Percentiles rank a stretch among this genome's conserved stretches.
These are phyloP conservation scores for Persicaria maculosa DNA, from an alignment of 148 eudicot species.

Conservation along the genomic window DNA sequence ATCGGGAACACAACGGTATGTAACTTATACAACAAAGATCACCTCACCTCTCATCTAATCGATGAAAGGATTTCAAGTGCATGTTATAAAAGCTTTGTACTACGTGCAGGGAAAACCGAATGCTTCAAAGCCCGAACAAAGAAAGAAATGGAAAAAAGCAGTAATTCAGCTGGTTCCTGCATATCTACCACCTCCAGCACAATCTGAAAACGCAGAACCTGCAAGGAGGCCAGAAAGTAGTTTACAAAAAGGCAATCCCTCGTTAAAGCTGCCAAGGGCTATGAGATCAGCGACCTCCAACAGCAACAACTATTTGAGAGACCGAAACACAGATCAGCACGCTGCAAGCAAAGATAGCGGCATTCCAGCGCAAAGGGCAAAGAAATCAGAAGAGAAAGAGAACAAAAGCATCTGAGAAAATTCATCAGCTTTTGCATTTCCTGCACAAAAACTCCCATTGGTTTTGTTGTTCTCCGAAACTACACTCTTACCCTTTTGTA, in stretches of 20 bases:
- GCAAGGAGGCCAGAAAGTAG: slow-evolving; percentile 29
- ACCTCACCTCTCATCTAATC: too few relatives aligned
- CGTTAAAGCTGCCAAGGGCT: slow-evolving; percentile 65
- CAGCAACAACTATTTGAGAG: slow-evolving; percentile 42
- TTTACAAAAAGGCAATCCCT: slow-evolving; percentile 29
- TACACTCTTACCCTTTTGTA: background rate
- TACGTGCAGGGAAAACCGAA: too few relatives aligned
- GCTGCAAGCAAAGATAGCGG: too few relatives aligned
- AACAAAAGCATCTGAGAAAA: background rate
- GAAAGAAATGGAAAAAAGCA: slow-evolving; percentile 58
- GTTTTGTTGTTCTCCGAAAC: too few relatives aligned
- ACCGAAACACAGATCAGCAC: slow-evolving; percentile 50
- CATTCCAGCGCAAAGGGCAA: background rate
- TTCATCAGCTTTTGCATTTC: background rate
- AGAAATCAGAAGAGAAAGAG: too few relatives aligned
- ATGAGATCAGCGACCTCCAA: slow-evolving; percentile 55
- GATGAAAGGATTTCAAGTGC: too few relatives aligned
- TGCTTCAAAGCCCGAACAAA: too few relatives aligned
- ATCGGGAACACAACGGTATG: slow-evolving; percentile 73
- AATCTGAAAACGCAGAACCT: slow-evolving; percentile 32
- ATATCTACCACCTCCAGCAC: slow-evolving; percentile 29
- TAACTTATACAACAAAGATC: slow-evolving; percentile 17
- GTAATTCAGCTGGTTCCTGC: slow-evolving; percentile 63
- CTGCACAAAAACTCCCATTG: too few relatives aligned
- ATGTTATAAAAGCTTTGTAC: too few relatives aligned